Evolutionary conservation across 1,284 basidiomycete species (phyloP).

Genomic region (Cutaneotrichosporon cavernicola): DNA sequence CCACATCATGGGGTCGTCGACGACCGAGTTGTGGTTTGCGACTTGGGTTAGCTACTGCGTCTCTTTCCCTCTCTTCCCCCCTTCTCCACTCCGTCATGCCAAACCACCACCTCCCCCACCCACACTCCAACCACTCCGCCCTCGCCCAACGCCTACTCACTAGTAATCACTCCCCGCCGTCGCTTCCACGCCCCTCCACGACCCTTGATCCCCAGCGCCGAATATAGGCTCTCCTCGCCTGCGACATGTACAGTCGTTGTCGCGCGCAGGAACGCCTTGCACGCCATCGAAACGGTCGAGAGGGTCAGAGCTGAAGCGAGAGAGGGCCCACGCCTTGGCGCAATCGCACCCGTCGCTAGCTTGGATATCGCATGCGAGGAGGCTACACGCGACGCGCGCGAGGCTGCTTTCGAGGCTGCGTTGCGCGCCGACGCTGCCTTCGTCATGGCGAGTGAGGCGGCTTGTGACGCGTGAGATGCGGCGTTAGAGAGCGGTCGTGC

Average conservation of each 20-base stretch:
- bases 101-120: too few species aligned
- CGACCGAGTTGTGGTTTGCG: constrained; percentile 83
- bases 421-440: not conserved
- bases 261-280: constrained; percentile 70
- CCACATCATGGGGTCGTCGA: constrained; percentile 62
- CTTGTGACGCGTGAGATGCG: not conserved
- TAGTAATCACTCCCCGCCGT: constrained; percentile 72
- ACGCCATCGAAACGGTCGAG: constrained; percentile 62
- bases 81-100: too few species aligned
- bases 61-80: not conserved
- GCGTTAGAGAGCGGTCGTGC: not conserved
- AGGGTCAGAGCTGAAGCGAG: constrained; percentile 43
- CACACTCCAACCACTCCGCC: too few species aligned
- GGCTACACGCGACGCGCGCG: not conserved
- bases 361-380: not conserved
- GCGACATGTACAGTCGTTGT: constrained; percentile 65
- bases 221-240: constrained; percentile 65
- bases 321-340: constrained; percentile 16
- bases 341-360: not conserved
- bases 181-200: constrained; percentile 42
- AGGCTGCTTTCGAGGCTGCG: not conserved
- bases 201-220: constrained; percentile 59
- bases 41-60: constrained; percentile 58
- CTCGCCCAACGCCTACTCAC: constrained; percentile 55
- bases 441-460: not conserved